Conservation (phyloP, 768 basidiomycete species). For the Auricularia heimuer region DNA sequence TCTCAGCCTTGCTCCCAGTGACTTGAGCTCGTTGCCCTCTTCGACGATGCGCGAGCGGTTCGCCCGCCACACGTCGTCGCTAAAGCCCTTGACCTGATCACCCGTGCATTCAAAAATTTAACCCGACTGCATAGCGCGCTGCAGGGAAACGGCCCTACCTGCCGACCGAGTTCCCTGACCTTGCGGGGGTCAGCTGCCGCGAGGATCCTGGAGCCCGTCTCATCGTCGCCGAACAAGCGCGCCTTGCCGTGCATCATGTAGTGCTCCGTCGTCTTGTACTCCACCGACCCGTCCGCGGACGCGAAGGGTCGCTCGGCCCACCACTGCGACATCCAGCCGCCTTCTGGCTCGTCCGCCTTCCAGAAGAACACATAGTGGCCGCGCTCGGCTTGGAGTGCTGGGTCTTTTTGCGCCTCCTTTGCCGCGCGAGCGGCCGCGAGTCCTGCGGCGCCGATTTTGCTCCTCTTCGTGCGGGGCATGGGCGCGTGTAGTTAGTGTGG, state of each 20-base stretch:
- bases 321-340: constrained; percentile 28
- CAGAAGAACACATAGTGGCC: constrained; percentile 19
- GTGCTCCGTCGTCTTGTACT: constrained; percentile 46
- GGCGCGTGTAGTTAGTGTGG: neutral
- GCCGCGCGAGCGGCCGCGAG: neutral
- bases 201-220: constrained; percentile 34
- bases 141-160: neutral
- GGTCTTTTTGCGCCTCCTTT: neutral
- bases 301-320: constrained; percentile 34
- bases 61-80: constrained; percentile 38
- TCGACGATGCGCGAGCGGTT: constrained; percentile 40
- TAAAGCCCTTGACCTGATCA: constrained; percentile 33
- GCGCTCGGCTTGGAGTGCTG: neutral
- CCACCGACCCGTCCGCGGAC: constrained; percentile 11
- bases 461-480: neutral
- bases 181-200: constrained; percentile 27
- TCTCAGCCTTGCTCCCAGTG: no score
- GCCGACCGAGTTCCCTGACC: constrained; percentile 46
- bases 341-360: constrained; percentile 9
- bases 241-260: constrained; percentile 62
- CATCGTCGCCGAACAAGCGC: constrained; percentile 39
- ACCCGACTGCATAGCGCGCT: neutral
- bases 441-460: neutral
- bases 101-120: neutral
- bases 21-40: constrained; percentile 44